Percentiles rank a stretch among this genome's conserved stretches.
Conservation (phyloP, 768 basidiomycete genomes). For the Rubroboletus pulcherrimus region DNA sequence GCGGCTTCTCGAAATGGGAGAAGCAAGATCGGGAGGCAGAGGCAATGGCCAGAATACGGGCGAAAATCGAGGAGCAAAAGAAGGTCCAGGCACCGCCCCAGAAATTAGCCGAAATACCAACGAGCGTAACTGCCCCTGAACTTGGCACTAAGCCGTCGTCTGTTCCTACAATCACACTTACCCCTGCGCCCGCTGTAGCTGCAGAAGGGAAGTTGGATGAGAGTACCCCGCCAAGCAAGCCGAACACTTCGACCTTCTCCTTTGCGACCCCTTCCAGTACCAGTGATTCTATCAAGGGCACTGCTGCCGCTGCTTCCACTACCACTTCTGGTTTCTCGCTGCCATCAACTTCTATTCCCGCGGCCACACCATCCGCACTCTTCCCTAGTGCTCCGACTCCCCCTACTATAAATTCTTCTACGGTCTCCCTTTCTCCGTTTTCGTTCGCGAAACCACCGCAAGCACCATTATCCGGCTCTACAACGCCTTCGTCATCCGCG, state of each 20-base stretch:
- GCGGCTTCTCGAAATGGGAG: slow-evolving; percentile 75
- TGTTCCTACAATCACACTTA: slow-evolving; percentile 29
- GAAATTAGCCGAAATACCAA: slow-evolving; percentile 33
- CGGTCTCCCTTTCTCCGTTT: slow-evolving; percentile 8
- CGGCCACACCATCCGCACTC: slow-evolving; percentile 15
- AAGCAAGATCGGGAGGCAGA: slow-evolving; percentile 82
- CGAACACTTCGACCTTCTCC: slow-evolving; percentile 13
- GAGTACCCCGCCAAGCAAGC: slow-evolving; percentile 13
- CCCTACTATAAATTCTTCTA: slow-evolving; percentile 12
- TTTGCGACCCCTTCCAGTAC: slow-evolving; percentile 5
- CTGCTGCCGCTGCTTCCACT: not conserved
- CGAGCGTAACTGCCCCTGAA: slow-evolving; percentile 24
- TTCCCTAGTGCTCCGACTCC: slow-evolving; percentile 4
- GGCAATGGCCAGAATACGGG: slow-evolving; percentile 70
- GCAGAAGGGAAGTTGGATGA: slow-evolving; percentile 6
- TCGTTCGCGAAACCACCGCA: slow-evolving; percentile 18
- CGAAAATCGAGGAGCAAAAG: slow-evolving; percentile 43
- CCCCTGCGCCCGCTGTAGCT: slow-evolving; percentile 18
- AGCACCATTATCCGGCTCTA: slow-evolving; percentile 2
- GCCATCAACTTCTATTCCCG: slow-evolving; percentile 25
- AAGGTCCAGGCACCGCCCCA: slow-evolving; percentile 35
- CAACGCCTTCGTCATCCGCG: slow-evolving; percentile 4
- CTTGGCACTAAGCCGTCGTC: slow-evolving; percentile 16
- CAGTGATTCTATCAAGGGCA: slow-evolving; percentile 8
- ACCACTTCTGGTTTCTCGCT: slow-evolving; percentile 22